Conservation (phyloP, 768 basidiomycete species). For the Sarcodon sp. region DNA sequence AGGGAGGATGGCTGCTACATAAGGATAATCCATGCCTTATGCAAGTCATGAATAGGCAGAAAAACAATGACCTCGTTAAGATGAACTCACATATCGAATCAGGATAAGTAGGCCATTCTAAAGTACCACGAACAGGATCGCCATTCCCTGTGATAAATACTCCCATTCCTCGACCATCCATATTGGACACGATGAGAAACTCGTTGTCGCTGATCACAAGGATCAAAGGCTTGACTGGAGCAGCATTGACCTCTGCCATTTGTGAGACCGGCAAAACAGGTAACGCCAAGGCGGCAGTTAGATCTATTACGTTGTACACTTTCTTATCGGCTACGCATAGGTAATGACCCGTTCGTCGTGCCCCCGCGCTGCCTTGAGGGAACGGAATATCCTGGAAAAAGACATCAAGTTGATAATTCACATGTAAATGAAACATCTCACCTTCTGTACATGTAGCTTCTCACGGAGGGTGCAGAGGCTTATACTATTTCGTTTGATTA, state of each 20-base stretch:
- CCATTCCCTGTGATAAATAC: constrained; percentile 78
- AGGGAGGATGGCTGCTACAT: constrained; percentile 65
- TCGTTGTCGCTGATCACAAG: constrained; percentile 66
- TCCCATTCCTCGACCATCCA: constrained; percentile 68
- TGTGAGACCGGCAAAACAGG: constrained; percentile 76
- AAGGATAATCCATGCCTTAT: constrained; percentile 59
- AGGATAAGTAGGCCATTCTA: constrained; percentile 78
- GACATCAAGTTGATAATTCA: not conserved
- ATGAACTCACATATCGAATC: constrained; percentile 52
- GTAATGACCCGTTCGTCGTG: constrained; percentile 45
- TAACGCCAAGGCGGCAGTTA: constrained; percentile 55
- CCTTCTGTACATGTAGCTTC: constrained; percentile 48
- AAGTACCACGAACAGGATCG: constrained; percentile 81
- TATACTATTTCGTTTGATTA: constrained; percentile 56
- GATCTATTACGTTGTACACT: constrained; percentile 68
- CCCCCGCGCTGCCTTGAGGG: constrained; percentile 41
- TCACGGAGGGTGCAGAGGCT: constrained; percentile 56
- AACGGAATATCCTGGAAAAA: constrained; percentile 55
- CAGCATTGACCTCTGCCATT: constrained; percentile 25
- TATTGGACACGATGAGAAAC: constrained; percentile 81
- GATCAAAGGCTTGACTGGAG: constrained; percentile 52
- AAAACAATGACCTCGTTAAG: not conserved
- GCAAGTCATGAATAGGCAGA: not conserved
- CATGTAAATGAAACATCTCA: constrained; percentile 10
- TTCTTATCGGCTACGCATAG: constrained; percentile 68